These are phyloP conservation scores for Purshia tridentata DNA, from an alignment of 306 rosid species.

Conservation along the genomic window DNA sequence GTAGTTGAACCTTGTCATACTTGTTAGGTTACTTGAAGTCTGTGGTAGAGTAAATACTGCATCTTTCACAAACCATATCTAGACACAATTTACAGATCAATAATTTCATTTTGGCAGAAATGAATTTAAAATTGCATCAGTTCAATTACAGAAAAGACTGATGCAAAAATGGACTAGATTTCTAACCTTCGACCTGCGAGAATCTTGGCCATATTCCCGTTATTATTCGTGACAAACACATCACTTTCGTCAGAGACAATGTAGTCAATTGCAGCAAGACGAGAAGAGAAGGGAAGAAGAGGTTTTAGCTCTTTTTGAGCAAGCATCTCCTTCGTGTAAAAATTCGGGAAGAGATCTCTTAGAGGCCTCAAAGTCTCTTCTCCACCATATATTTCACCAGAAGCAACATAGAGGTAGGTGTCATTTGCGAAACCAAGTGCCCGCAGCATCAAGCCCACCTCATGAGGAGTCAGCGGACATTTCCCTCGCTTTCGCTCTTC, in stretches of 20 bases:
- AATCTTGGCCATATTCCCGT: constrained; percentile 98
- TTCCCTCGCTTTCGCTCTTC: constrained; percentile 95
- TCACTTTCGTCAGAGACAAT: constrained; percentile 91
- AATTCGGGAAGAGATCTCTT: constrained; percentile 86
- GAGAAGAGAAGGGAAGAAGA: constrained; percentile 84
- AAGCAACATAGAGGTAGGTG: constrained; percentile 86
- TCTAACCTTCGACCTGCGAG: constrained; percentile 95
- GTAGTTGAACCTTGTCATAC: constrained; percentile 1
- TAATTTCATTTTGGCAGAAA: not conserved
- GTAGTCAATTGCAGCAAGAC: constrained; percentile 96
- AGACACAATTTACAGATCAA: not conserved
- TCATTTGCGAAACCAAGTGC: constrained; percentile 95
- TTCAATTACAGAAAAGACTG: not conserved
- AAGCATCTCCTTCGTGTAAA: constrained; percentile 94
- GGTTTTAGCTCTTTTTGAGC: constrained; percentile 77
- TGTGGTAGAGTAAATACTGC: not conserved
- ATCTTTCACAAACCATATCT: not conserved
- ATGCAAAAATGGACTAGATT: not conserved
- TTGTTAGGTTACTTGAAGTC: not conserved
- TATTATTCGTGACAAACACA: constrained; percentile 93
- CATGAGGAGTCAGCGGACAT: constrained; percentile 95
- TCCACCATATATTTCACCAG: constrained; percentile 98
- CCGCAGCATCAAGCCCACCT: constrained; percentile 90
- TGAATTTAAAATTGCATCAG: not conserved
- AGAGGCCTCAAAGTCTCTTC: constrained; percentile 93